Base-by-base conservation (phyloP, 2,329 filamentous ascomycete genomes). In the Talaromyces rugulosus region DNA sequence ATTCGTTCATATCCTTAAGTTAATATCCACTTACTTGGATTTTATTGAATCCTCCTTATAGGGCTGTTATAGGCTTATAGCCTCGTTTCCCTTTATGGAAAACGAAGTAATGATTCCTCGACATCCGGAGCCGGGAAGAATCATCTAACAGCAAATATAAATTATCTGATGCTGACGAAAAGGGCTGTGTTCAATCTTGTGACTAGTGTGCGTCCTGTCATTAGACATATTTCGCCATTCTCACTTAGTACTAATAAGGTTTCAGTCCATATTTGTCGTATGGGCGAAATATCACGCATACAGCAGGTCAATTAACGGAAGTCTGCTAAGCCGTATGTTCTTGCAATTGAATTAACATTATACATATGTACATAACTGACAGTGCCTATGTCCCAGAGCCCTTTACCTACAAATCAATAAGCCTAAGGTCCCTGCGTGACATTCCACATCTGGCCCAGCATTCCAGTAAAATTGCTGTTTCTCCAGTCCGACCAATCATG, bases 401-500 rank as follows among this genome's bases (percentile, higher is more conserved):
- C 11, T 47, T 44, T 34, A 11, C 14, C 34, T 16, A 28, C 23
- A 42, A 51, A 9, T 5, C 31, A 6, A 23, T 34, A 3, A 8
- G 28, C 44, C 71, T 66, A 77, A 51, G 78, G 78, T 1, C 77
- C 77, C 63, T 80, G 78, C 6, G 75, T 80, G 16, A 75, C 70
- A 50, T 77, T 65, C 65, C 78, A 78, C 74, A 81, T 71, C 8
- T 69, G 66, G 53, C 69, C 72, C 53, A 81, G 65, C 61, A 78
- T 59, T 14, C 67, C 68, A 16, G 65, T 61, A 28, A 78, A 71
- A 14, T 58, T 69, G 4, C 69, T 52, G 58, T 78, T 81, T 63
- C 79, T 72, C 72, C 78, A 72, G 5, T 66, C 75, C 8, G 63
- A 71, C 80, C 80, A 82, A 8, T 79, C 67, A 23, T 73, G 71